phyloP scores from a whole-genome alignment of 1,284 basidiomycete species.

The Cryptococcus sp. region DNA sequence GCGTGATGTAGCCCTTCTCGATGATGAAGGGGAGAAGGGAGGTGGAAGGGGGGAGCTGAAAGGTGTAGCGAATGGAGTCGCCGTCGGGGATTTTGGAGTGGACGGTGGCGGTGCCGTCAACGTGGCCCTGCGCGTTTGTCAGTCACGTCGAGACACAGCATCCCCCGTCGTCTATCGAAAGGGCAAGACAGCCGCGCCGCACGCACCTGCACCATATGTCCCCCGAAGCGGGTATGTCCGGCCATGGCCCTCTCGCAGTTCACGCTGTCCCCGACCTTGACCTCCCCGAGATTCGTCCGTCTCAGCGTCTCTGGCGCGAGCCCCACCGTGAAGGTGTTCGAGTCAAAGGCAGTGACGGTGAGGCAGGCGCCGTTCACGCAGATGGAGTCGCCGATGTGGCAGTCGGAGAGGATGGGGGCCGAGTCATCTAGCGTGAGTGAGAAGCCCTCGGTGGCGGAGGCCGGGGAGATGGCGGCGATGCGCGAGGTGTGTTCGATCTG shows the following conservation, averaged over 20 bases:
- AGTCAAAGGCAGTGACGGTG: conserved; percentile 82
- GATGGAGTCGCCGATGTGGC: conserved; percentile 91
- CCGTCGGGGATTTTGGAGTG: conserved; percentile 68
- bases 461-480: conserved; percentile 45
- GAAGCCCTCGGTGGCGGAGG: conserved; percentile 57
- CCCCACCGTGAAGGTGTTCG: conserved; percentile 83
- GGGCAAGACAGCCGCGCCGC: background rate
- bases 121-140: conserved; percentile 65
- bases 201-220: conserved; percentile 91
- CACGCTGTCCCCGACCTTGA: conserved; percentile 73
- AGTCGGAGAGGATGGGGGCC: conserved; percentile 78
- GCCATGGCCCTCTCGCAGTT: conserved; percentile 96
- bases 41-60: conserved; percentile 65
- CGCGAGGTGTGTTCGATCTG: conserved; percentile 49
- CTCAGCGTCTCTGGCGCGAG: conserved; percentile 91
- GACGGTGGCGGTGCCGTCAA: conserved; percentile 82
- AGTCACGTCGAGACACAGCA: background rate
- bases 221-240: conserved; percentile 86
- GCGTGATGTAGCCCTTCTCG: conserved; percentile 92
- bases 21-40: conserved; percentile 79
- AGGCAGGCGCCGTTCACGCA: conserved; percentile 80
- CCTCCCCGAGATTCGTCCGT: conserved; percentile 85
- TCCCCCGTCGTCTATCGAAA: too few species aligned
- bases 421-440: conserved; percentile 75
- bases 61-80: conserved; percentile 78